A percentile compares a stretch with the other conserved stretches of the same genome.
Conservation (phyloP, 306 rosid genomes). For the Oxytropis ochrocephala region DNA sequence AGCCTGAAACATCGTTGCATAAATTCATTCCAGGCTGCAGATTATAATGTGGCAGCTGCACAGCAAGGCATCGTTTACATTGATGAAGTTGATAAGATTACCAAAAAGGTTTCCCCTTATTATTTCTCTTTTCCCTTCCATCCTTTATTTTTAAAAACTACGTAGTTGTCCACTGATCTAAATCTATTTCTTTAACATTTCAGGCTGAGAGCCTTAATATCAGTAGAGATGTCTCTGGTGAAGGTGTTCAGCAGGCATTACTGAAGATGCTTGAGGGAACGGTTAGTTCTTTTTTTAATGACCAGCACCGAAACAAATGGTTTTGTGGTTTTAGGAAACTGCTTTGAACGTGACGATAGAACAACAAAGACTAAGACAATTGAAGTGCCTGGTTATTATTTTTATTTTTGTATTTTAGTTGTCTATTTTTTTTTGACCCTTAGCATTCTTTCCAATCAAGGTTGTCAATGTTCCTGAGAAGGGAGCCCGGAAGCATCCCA, state of each 20-base stretch:
- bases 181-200: conserved; percentile 25
- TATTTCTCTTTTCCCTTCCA: not conserved
- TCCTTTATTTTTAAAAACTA: not conserved
- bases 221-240: conserved; percentile 98
- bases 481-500: conserved; percentile 95
- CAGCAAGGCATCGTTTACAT: conserved; percentile 98
- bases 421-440: conserved; percentile 16
- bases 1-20: conserved; percentile 2
- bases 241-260: conserved; percentile 97
- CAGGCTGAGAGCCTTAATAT: conserved; percentile 97
- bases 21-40: conserved; percentile 62
- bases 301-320: not conserved
- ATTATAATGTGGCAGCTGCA: conserved; percentile 91
- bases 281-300: conserved; percentile 45
- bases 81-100: conserved; percentile 97
- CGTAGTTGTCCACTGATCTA: not conserved
- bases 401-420: not conserved
- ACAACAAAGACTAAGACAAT: not conserved
- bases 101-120: conserved; percentile 65
- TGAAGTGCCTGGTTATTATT: not conserved
- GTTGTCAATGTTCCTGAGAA: conserved; percentile 97
- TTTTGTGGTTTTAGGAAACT: not conserved
- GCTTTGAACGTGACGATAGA: not conserved
- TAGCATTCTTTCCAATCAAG: conserved; percentile 39
- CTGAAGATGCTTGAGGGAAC: conserved; percentile 99